Base-by-base conservation (phyloP, 2,329 filamentous ascomycete genomes). In the Raffaelea arxii region DNA sequence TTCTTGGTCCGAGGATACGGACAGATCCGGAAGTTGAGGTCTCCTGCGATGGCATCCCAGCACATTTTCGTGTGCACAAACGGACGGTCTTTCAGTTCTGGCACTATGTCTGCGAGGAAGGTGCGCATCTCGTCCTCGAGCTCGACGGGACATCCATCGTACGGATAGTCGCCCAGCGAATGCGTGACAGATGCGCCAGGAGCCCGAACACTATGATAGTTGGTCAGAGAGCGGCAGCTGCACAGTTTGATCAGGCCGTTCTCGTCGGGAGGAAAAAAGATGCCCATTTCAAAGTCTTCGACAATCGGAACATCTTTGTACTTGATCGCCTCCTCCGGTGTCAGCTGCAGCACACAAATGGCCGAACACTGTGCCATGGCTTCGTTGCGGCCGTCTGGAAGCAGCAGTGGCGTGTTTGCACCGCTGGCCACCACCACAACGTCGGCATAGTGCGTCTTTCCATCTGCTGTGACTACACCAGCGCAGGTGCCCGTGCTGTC, bases 31-130 rank as follows among this genome's bases (percentile, higher is more conserved):
- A 80, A 81, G 55, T 84, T 78, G 21, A 69, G 67, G 55, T 67
- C 77, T 3, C 76, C 70, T 0, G 78, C 80, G 54, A 82, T 76
- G 10, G 78, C 80, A 52, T 84, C 80, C 80, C 80, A 84, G 70
- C 80, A 84, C 49, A 84, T 77, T 27, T 72, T 62, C 4, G 70
- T 75, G 21, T 64, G 60, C 19, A 65, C 57, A 55, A 76, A 77
- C 1, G 66, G 66, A 30, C 74, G 61, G 12, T 72, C 65, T 4
- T 64, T 69, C 42, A 77, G 64, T 14, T 63, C 63, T 4, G 75
- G 72, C 21, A 79, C 63, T 48, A 74, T 65, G 41, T 72, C 66
- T 18, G 59, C 61, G 10, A 81, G 57, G 37, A 72, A 77, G 3
- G 59, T 55, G 18, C 74, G 65, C 51, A 77, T 71, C 14, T 71